These are phyloP conservation scores for Nicotiana tabacum DNA, from an alignment of 257 asterid genomes.

Conservation along the genomic window DNA sequence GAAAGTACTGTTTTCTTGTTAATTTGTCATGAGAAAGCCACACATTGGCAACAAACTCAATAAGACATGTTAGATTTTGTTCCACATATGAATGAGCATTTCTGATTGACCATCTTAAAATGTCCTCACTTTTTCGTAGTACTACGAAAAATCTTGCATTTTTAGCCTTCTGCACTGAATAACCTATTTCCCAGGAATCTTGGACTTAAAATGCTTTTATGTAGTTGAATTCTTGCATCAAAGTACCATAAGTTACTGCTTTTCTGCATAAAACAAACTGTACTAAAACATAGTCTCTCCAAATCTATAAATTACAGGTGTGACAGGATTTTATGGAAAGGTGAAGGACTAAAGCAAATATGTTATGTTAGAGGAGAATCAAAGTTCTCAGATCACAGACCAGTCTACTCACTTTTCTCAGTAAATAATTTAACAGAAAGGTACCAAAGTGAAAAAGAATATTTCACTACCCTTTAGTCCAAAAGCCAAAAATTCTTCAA, in stretches of 20 bases:
- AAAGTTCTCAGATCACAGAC: conserved; percentile 86
- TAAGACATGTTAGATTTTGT: neutral
- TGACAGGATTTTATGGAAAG: conserved; percentile 90
- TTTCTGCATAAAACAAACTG: neutral
- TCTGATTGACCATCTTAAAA: neutral
- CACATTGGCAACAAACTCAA: neutral
- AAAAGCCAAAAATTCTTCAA: neutral
- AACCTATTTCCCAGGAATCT: neutral
- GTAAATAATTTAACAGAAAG: conserved; percentile 24
- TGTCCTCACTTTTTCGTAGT: neutral
- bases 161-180: neutral
- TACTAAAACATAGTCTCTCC: neutral
- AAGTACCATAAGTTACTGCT: neutral
- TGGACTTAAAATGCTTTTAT: neutral
- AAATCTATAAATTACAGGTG: conserved; percentile 44
- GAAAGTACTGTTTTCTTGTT: neutral
- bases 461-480: neutral
- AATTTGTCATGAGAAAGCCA: neutral
- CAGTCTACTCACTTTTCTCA: conserved; percentile 70
- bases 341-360: conserved; percentile 70
- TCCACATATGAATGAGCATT: neutral
- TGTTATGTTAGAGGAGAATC: conserved; percentile 73
- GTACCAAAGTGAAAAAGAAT: conserved; percentile 5
- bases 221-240: neutral
- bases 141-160: neutral